These are phyloP conservation scores for Helotiales sp. DNA, from an alignment of 2,329 filamentous ascomycete species.

Conservation along the genomic window DNA sequence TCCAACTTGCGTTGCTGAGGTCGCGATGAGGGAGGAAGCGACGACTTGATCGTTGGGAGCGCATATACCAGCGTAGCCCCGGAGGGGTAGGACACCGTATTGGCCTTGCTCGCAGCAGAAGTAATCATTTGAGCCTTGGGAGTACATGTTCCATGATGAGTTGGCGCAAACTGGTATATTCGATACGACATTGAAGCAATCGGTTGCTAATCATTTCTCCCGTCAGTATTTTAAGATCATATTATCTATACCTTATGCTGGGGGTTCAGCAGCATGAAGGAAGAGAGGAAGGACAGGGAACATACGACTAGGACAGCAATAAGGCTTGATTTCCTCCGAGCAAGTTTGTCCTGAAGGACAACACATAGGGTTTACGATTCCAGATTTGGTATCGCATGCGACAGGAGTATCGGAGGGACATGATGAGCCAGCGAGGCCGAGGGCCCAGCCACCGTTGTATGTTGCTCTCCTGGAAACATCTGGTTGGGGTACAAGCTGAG, in stretches of 20 bases:
- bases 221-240: too few relatives aligned
- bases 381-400: not conserved
- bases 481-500: slow-evolving; percentile 1
- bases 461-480: slow-evolving; percentile 1
- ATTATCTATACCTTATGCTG: too few relatives aligned
- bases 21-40: slow-evolving; percentile 6
- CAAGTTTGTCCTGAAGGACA: slow-evolving; percentile 13
- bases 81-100: slow-evolving; percentile 11
- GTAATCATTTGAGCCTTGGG: not conserved
- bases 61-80: slow-evolving; percentile 9
- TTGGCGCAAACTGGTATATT: slow-evolving; percentile 16
- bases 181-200: slow-evolving; percentile 7
- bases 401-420: slow-evolving; percentile 13
- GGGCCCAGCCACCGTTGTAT: slow-evolving; percentile 18
- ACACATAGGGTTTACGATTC: slow-evolving; percentile 9
- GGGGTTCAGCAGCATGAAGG: not conserved
- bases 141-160: slow-evolving; percentile 14
- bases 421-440: slow-evolving; percentile 7
- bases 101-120: slow-evolving; percentile 19
- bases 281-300: not conserved
- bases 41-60: slow-evolving; percentile 6
- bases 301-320: slow-evolving; percentile 16
- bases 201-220: too few relatives aligned
- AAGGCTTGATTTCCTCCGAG: not conserved
- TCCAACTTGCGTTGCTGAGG: slow-evolving; percentile 4